Conservation (phyloP, 2,329 filamentous ascomycete genomes). For the Fusarium mundagurra region DNA sequence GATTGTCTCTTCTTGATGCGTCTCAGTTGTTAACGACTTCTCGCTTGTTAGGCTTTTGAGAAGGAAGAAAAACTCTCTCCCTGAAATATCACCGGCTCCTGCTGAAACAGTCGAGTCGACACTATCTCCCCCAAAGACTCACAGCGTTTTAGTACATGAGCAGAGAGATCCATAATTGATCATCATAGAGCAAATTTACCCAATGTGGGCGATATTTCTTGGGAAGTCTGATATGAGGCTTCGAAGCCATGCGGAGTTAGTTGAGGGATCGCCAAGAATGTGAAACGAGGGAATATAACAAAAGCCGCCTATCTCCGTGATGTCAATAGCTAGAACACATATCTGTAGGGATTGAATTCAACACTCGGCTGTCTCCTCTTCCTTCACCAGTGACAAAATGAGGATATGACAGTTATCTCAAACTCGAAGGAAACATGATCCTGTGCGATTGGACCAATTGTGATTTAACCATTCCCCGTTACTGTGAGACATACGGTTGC, state of each 20-base stretch:
- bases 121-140: rapidly evolving
- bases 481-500: rapidly evolving
- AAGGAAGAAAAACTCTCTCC: rapidly evolving
- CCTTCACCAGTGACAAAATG: not conserved
- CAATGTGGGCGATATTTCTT: rapidly evolving
- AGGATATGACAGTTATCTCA: no score
- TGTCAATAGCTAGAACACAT: rapidly evolving
- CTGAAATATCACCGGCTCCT: rapidly evolving
- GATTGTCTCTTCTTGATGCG: rapidly evolving
- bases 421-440: not conserved
- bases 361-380: rapidly evolving
- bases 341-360: rapidly evolving
- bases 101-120: not conserved
- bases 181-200: rapidly evolving
- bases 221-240: rapidly evolving
- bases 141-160: rapidly evolving
- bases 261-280: not conserved
- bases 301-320: rapidly evolving
- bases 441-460: rapidly evolving
- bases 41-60: rapidly evolving
- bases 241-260: rapidly evolving
- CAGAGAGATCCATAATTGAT: not conserved
- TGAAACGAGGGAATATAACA: rapidly evolving
- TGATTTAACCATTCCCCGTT: not conserved
- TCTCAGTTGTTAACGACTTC: rapidly evolving